These are phyloP conservation scores for Teratosphaeria destructans DNA, from an alignment of 2,329 filamentous ascomycete genomes.

Conservation along the genomic window DNA sequence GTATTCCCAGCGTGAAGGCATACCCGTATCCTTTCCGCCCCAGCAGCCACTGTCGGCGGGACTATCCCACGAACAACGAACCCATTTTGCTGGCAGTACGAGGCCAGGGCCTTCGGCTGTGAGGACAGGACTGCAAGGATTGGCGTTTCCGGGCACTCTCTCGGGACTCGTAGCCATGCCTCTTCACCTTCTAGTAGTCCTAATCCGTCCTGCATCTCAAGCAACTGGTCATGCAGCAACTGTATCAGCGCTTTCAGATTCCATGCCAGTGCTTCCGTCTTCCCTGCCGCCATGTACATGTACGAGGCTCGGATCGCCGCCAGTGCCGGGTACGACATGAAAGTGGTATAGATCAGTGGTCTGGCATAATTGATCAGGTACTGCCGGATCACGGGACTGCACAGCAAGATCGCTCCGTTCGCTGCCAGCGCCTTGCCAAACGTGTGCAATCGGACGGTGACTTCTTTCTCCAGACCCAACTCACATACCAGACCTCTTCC, in stretches of 20 bases:
- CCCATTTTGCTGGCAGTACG: constrained; percentile 47
- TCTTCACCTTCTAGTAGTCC: neutral
- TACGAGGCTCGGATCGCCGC: constrained; percentile 50
- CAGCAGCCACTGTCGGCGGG: constrained; percentile 55
- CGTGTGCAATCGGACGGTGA: constrained; percentile 52
- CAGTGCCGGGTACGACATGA: constrained; percentile 52
- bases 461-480: constrained; percentile 43
- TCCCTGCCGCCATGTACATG: constrained; percentile 43
- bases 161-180: constrained; percentile 21
- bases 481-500: constrained; percentile 51
- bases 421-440: constrained; percentile 60
- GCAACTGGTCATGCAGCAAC: constrained; percentile 37
- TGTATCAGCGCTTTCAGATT: constrained; percentile 39
- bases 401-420: constrained; percentile 57
- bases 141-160: constrained; percentile 42
- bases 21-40: constrained; percentile 53
- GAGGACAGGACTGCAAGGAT: constrained; percentile 55
- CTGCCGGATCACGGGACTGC: constrained; percentile 46
- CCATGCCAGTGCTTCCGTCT: constrained; percentile 34
- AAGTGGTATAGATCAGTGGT: constrained; percentile 65
- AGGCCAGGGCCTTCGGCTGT: constrained; percentile 48
- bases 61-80: constrained; percentile 57
- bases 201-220: constrained; percentile 22
- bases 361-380: constrained; percentile 69
- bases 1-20: constrained; percentile 61